Conservation (phyloP, 768 basidiomycete species). For the Phaffia australis region DNA sequence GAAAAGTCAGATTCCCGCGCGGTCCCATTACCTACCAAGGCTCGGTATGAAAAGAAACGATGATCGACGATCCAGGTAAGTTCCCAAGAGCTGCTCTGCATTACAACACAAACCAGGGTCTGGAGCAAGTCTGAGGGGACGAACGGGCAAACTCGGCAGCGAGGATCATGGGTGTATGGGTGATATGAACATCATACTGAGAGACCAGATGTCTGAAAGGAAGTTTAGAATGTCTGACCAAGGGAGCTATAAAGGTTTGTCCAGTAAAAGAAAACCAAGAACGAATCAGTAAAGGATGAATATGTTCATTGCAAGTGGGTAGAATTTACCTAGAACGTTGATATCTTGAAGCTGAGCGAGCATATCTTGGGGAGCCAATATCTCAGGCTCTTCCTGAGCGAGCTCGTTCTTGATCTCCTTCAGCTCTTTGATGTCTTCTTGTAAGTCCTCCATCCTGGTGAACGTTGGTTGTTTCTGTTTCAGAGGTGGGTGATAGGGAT, state of each 20-base stretch:
- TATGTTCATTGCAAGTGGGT: not conserved
- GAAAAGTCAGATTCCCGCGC: conserved; percentile 43
- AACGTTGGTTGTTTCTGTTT: not conserved
- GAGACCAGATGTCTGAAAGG: conserved; percentile 43
- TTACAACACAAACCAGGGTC: no score
- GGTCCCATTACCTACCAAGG: conserved; percentile 42
- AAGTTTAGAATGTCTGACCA: conserved; percentile 43
- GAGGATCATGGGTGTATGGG: conserved; percentile 45
- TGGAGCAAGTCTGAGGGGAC: not conserved
- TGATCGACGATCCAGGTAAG: not conserved
- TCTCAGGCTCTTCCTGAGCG: conserved; percentile 10
- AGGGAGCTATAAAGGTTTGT: conserved; percentile 33
- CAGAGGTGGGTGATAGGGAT: no score
- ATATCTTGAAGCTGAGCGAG: conserved; percentile 35
- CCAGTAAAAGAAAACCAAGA: not conserved
- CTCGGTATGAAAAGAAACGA: conserved; percentile 24
- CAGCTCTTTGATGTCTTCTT: not conserved
- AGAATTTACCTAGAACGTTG: conserved; percentile 36
- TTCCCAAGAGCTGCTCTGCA: no score
- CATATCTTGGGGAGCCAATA: conserved; percentile 37
- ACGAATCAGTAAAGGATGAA: not conserved
- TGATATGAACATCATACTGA: conserved; percentile 43
- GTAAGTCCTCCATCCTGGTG: not conserved
- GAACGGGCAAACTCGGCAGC: conserved; percentile 14
- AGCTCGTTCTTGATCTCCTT: not conserved